A percentile compares a stretch with the other conserved stretches of the same genome.
These are phyloP conservation scores for Phytophthora rubi DNA, from an alignment of 352 stramenopile species.

Conservation along the genomic window DNA sequence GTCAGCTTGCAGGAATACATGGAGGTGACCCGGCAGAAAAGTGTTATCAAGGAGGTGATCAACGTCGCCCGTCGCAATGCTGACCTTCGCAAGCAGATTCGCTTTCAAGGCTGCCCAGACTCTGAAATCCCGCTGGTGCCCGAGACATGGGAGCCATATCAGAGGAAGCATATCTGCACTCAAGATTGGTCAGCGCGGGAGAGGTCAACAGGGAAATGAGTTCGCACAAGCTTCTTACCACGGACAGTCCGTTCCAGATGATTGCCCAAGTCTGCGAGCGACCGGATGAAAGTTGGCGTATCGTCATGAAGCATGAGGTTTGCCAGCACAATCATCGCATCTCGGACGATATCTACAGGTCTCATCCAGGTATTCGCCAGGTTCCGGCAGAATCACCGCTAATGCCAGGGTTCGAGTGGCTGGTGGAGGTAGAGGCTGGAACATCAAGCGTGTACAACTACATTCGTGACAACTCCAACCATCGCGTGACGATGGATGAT, in stretches of 20 bases:
- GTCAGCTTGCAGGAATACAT: neutral
- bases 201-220: neutral
- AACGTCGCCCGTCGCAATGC: neutral
- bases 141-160: constrained; percentile 4
- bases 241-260: neutral
- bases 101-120: neutral
- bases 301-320: neutral
- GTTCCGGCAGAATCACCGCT: neutral
- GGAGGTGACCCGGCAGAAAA: neutral
- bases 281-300: constrained; percentile 2
- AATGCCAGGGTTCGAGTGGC: constrained; percentile 10
- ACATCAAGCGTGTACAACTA: constrained; percentile 12
- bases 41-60: constrained; percentile 7
- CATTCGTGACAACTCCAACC: constrained; percentile 15
- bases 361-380: constrained; percentile 28
- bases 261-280: constrained; percentile 2
- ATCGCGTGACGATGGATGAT: constrained; percentile 13
- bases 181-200: constrained; percentile 7
- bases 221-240: neutral
- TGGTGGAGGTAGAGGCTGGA: constrained; percentile 5
- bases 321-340: constrained; percentile 4
- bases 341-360: constrained; percentile 11
- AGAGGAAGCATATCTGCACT: constrained; percentile 15
- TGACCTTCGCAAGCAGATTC: neutral
- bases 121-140: constrained; percentile 2